Evolutionary conservation across 495 filamentous ascomycete species (phyloP), one percentile per base, ranked within the genome.

Genomic region (Melanomma pulvis-pyrius): DNA sequence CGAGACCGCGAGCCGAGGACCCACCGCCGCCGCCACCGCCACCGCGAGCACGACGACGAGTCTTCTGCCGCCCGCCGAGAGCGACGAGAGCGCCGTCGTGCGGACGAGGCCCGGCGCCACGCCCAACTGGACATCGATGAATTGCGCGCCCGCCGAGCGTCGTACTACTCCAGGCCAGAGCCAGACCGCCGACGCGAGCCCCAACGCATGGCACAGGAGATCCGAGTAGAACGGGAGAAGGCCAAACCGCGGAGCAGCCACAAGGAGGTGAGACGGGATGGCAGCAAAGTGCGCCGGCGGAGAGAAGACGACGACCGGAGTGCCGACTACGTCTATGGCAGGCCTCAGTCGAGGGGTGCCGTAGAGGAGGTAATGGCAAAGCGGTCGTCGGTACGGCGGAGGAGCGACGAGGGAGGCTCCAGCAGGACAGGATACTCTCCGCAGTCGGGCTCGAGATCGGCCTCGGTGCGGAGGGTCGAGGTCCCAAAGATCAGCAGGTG

Each of bases 141-240:
- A 46, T 51, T 69, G 58, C 41, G 67, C 26, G 55, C 34, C 17
- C 53, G 61, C 22, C 8, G 67, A 17, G 61, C 19, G 26, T 60
- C 60, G 13, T 69, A 64, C 36, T 69, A 64, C 29, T 39, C 60
- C 24, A 19, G 61, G 21, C 61, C 67, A 1, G 60, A 59, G 24
- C 34, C 60, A 1, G 67, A 69, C 30, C 6, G 67, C 21, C 53
- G 39, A 6, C 53, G 61, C 13, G 61, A 60, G 17, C n/a, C 61
- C 24, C 54, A 69, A 61, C 67, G 60, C 56, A 69, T 69, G 67
- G 67, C 67, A 49, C 67, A 69, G 49, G 67, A 69, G 61, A 55
- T 64, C n/a, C 25, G 48, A 6, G 9, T 49, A 8, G 60, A 69
- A 17, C 22, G 67, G 26, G 61, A 61, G 28, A 61, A 54, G 49